Evolutionary conservation across 2,329 filamentous ascomycete species (phyloP).

Genomic region (Xylariomycetidae sp.): DNA sequence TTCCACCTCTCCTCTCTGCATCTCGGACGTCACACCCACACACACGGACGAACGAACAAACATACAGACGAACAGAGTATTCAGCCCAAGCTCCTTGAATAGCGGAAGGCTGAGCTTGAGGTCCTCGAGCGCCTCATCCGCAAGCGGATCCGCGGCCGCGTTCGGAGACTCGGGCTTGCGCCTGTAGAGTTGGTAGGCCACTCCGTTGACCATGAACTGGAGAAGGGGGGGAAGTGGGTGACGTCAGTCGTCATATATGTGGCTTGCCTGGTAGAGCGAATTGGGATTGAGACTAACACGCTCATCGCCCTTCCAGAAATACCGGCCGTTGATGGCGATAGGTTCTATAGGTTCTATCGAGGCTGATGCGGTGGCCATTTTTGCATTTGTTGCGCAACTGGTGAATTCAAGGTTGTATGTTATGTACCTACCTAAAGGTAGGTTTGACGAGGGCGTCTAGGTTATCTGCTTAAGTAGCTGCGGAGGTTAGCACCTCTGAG

Average conservation of each 20-base stretch:
- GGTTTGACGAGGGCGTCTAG: too few species aligned
- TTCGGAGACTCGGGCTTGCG: background rate
- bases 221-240: background rate
- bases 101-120: slow-evolving; percentile 17
- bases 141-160: slow-evolving; percentile 16
- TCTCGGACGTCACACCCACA: too few species aligned
- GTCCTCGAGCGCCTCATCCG: slow-evolving; percentile 14
- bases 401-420: too few species aligned
- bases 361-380: too few species aligned
- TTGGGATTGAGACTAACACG: too few species aligned
- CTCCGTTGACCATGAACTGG: slow-evolving; percentile 20
- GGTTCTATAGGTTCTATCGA: too few species aligned
- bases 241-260: slow-evolving; percentile 3
- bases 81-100: slow-evolving; percentile 21
- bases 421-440: too few species aligned
- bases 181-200: slow-evolving; percentile 13
- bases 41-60: background rate
- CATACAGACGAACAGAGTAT: slow-evolving; percentile 22
- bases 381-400: too few species aligned
- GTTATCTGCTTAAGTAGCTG: too few species aligned
- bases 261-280: too few species aligned
- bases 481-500: too few species aligned
- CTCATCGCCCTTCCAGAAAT: slow-evolving; percentile 15
- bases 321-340: slow-evolving; percentile 14
- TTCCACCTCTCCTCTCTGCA: too few species aligned